These are phyloP conservation scores for Avicennia marina DNA, from an alignment of 257 asterid species.

Conservation along the genomic window DNA sequence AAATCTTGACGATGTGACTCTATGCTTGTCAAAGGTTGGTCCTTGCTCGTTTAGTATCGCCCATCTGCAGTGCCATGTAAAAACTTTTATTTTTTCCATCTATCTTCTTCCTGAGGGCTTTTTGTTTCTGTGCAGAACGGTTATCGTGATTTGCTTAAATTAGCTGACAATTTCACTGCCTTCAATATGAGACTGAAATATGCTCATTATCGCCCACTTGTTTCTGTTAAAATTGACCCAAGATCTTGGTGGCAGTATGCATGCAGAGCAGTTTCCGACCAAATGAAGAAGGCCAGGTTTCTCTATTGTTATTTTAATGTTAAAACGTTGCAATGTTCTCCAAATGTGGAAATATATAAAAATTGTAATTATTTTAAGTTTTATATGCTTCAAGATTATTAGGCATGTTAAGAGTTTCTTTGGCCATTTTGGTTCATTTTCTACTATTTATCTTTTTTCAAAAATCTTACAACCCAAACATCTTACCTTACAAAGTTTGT, in stretches of 20 bases:
- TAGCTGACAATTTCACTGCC: slow-evolving; percentile 93
- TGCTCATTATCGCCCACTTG: slow-evolving; percentile 86
- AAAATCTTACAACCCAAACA: too few relatives aligned
- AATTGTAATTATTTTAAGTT: not conserved
- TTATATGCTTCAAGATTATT: not conserved
- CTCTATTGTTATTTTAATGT: slow-evolving; percentile 4
- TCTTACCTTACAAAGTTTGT: too few relatives aligned
- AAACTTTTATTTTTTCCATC: slow-evolving; percentile 3
- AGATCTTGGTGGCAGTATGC: slow-evolving; percentile 97
- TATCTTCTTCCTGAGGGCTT: not conserved
- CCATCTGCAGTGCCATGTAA: not conserved
- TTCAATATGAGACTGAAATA: slow-evolving; percentile 83
- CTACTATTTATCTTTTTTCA: too few relatives aligned
- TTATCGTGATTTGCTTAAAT: slow-evolving; percentile 69
- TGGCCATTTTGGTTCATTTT: too few relatives aligned
- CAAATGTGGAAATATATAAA: not conserved
- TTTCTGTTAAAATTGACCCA: slow-evolving; percentile 58
- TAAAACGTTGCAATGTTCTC: not conserved
- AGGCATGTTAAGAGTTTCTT: not conserved
- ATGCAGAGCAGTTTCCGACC: slow-evolving; percentile 66
- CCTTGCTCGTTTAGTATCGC: slow-evolving; percentile 11
- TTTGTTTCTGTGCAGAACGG: slow-evolving; percentile 59
- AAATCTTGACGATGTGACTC: slow-evolving; percentile 88
- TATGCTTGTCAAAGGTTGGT: slow-evolving; percentile 87
- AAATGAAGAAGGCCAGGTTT: slow-evolving; percentile 81